These are phyloP conservation scores for Teratosphaeria pseudoeucalypti DNA, from an alignment of 2,329 filamentous ascomycete genomes.

Conservation along the genomic window DNA sequence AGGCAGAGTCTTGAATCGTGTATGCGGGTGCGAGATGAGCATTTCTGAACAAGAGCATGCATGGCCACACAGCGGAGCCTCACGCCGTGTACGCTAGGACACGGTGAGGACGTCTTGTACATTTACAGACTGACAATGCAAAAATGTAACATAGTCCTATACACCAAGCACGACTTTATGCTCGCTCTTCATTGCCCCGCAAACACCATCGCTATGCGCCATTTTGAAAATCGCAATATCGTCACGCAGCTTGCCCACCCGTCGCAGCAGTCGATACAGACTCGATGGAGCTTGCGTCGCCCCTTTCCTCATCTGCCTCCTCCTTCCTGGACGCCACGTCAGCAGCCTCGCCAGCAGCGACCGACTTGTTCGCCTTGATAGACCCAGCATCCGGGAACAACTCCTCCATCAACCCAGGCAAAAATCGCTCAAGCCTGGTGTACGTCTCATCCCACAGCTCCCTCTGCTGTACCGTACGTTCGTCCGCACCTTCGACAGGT, in stretches of 20 bases:
- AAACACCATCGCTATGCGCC: not conserved
- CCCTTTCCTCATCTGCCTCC: not conserved
- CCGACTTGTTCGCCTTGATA: slow-evolving; percentile 7
- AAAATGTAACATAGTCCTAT: not conserved
- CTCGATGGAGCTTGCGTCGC: not conserved
- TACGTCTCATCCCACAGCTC: slow-evolving; percentile 52
- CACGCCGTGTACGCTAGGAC: too few species aligned
- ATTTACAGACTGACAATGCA: not conserved
- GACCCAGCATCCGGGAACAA: slow-evolving; percentile 42
- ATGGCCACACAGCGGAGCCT: too few species aligned
- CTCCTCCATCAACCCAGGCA: slow-evolving; percentile 49
- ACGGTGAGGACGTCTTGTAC: too few species aligned
- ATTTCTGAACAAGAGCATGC: not conserved
- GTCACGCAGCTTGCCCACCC: not conserved
- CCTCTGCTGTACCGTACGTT: slow-evolving; percentile 35
- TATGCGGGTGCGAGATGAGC: not conserved
- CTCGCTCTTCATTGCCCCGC: not conserved
- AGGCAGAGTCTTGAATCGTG: not conserved
- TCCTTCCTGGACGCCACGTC: not conserved
- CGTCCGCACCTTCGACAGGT: slow-evolving; percentile 38
- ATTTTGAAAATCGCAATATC: not conserved
- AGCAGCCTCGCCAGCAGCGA: not conserved
- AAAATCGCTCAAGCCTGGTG: slow-evolving; percentile 49
- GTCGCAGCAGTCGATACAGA: not conserved
- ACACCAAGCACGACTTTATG: not conserved